Percentiles rank a stretch among this genome's conserved stretches.
phyloP scores from a whole-genome alignment of 345 rosid genomes.

The Theobroma cacao region DNA sequence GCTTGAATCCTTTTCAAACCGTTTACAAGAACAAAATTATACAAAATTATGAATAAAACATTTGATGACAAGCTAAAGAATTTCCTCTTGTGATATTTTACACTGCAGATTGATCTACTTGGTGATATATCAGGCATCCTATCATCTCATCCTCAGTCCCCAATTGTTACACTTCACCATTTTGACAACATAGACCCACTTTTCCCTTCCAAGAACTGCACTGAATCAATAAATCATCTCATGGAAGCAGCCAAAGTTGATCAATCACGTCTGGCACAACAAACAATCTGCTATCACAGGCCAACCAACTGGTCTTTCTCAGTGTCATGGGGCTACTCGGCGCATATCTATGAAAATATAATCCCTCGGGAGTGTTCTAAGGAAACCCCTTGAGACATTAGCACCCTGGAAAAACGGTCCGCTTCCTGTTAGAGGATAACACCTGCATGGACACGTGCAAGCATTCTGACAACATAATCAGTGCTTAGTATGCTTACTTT shows the following conservation, averaged over 20 bases:
- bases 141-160: slow-evolving; percentile 66
- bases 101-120: slow-evolving; percentile 59
- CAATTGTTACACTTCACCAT: slow-evolving; percentile 60
- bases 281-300: slow-evolving; percentile 57
- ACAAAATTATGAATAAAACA: no score
- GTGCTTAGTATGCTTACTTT: no score
- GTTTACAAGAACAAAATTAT: no score
- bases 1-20: background rate
- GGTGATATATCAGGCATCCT: slow-evolving; percentile 60
- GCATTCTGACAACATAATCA: no score
- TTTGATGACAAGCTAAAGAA: background rate
- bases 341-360: slow-evolving; percentile 48
- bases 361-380: slow-evolving; percentile 49
- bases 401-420: slow-evolving; percentile 43
- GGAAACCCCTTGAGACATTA: slow-evolving; percentile 55
- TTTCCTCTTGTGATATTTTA: background rate
- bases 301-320: slow-evolving; percentile 59
- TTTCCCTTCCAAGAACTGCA: slow-evolving; percentile 50
- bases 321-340: slow-evolving; percentile 67
- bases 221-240: slow-evolving; percentile 46
- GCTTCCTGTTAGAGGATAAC: no score
- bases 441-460: no score
- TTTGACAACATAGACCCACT: slow-evolving; percentile 56
- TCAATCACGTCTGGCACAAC: slow-evolving; percentile 54
- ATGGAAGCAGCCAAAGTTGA: slow-evolving; percentile 51